Evolutionary conservation across 805 yeast genomes (phyloP).

Genomic region (Barnettozyma wickerhamii): DNA sequence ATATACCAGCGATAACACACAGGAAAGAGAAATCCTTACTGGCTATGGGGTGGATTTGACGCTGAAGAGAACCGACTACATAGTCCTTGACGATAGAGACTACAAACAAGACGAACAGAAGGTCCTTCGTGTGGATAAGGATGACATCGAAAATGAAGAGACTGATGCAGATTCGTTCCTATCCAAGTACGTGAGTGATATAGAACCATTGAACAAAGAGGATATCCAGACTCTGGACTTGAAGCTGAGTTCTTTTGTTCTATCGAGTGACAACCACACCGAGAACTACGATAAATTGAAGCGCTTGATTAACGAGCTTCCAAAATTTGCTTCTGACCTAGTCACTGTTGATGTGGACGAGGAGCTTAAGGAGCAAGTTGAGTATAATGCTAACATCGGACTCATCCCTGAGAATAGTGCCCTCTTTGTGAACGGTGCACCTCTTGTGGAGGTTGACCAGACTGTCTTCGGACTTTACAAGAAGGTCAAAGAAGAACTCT

Average conservation of each 20-base stretch:
- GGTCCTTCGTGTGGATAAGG: constrained; percentile 11
- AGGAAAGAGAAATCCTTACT: constrained; percentile 30
- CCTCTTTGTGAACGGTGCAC: constrained; percentile 67
- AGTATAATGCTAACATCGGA: constrained; percentile 34
- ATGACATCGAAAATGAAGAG: background rate
- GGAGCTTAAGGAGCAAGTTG: constrained; percentile 26
- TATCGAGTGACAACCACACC: constrained; percentile 20
- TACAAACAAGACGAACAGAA: constrained; percentile 25
- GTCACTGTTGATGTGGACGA: constrained; percentile 17
- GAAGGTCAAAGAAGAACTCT: constrained; percentile 34
- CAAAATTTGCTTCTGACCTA: constrained; percentile 40
- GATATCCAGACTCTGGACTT: constrained; percentile 35
- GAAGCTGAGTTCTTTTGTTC: constrained; percentile 33
- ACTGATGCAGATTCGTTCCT: constrained; percentile 13
- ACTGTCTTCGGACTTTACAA: constrained; percentile 40
- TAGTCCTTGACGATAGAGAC: constrained; percentile 60
- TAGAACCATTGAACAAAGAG: constrained; percentile 28
- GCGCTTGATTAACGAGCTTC: constrained; percentile 46
- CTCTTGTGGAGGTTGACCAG: constrained; percentile 41
- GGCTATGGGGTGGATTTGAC: constrained; percentile 70
- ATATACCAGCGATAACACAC: constrained; percentile 42
- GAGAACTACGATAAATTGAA: constrained; percentile 36
- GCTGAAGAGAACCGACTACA: constrained; percentile 61
- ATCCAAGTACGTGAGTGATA: constrained; percentile 25
- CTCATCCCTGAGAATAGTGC: constrained; percentile 39